These are phyloP conservation scores for Arthrobotrys iridis DNA, from an alignment of 2,329 filamentous ascomycete genomes.

Conservation along the genomic window DNA sequence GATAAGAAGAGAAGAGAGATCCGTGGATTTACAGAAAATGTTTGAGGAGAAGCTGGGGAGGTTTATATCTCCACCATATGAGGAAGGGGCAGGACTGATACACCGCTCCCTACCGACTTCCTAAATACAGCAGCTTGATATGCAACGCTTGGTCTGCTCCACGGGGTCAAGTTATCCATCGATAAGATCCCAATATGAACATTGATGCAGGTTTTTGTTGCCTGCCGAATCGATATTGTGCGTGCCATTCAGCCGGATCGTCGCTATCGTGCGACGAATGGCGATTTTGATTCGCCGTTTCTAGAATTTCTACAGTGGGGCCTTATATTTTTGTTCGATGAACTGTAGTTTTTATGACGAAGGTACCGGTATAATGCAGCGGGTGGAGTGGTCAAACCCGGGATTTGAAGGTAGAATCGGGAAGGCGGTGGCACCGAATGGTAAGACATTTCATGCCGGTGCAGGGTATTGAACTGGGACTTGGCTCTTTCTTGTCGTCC, in stretches of 20 bases:
- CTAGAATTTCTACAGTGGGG: neutral
- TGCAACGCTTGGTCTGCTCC: neutral
- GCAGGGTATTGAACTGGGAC: slow-evolving; percentile 10
- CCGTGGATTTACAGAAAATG: neutral
- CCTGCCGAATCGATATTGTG: slow-evolving; percentile 37
- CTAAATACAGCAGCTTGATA: slow-evolving; percentile 24
- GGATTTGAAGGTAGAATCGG: slow-evolving; percentile 21
- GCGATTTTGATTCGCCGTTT: slow-evolving; percentile 26
- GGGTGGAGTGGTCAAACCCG: neutral
- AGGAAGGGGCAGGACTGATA: too few species aligned
- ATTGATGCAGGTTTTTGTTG: neutral
- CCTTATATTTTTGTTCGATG: neutral
- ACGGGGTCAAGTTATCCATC: neutral
- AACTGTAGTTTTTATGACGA: neutral
- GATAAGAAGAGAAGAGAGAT: neutral
- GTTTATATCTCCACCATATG: slow-evolving; percentile 5
- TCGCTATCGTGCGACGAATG: slow-evolving; percentile 25
- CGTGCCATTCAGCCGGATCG: neutral
- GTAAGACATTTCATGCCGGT: slow-evolving; percentile 22
- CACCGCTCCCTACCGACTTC: neutral
- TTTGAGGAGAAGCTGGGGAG: neutral
- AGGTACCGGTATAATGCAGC: neutral
- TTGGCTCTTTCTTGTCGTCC: slow-evolving; percentile 23
- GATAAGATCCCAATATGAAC: neutral
- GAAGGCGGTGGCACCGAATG: slow-evolving; percentile 28